These are phyloP conservation scores for Alternaria gansuensis DNA, from an alignment of 2,329 filamentous ascomycete species.

Conservation along the genomic window DNA sequence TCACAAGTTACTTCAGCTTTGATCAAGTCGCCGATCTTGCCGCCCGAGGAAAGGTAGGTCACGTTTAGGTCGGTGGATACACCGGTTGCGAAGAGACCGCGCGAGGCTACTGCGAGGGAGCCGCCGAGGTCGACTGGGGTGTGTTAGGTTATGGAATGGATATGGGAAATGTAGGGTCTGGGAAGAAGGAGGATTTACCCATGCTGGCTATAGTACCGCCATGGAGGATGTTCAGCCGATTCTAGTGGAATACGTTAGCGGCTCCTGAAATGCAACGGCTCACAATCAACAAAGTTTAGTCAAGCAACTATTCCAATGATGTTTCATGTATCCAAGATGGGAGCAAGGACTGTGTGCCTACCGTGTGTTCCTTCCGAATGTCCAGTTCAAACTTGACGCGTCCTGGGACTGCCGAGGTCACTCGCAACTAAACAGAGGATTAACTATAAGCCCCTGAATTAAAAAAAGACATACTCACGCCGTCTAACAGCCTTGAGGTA, in stretches of 20 bases:
- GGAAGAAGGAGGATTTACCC: conserved; percentile 45
- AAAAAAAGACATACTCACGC: conserved; percentile 39
- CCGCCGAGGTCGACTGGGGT: conserved; percentile 69
- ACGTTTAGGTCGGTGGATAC: conserved; percentile 74
- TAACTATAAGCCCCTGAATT: no score
- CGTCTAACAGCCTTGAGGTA: conserved; percentile 53
- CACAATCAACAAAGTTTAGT: no score
- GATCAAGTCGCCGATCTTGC: conserved; percentile 68
- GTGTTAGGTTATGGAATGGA: background rate
- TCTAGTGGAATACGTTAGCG: conserved; percentile 58
- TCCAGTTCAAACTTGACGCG: conserved; percentile 79
- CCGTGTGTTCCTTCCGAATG: conserved; percentile 78
- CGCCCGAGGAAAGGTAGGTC: conserved; percentile 70
- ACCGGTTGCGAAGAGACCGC: conserved; percentile 70
- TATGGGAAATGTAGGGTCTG: background rate
- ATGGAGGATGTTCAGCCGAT: conserved; percentile 78
- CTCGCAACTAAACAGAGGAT: conserved; percentile 64
- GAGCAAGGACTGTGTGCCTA: conserved; percentile 50
- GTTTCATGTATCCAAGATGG: no score
- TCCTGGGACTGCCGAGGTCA: conserved; percentile 71
- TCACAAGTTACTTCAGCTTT: conserved; percentile 70
- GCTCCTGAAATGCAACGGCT: no score
- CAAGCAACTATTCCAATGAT: no score
- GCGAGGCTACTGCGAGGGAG: conserved; percentile 71
- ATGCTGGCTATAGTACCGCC: conserved; percentile 82